A percentile compares a stretch with the other conserved stretches of the same genome.
Conservation (phyloP, 2,329 filamentous ascomycete species). For the Xylaria arbuscula region DNA sequence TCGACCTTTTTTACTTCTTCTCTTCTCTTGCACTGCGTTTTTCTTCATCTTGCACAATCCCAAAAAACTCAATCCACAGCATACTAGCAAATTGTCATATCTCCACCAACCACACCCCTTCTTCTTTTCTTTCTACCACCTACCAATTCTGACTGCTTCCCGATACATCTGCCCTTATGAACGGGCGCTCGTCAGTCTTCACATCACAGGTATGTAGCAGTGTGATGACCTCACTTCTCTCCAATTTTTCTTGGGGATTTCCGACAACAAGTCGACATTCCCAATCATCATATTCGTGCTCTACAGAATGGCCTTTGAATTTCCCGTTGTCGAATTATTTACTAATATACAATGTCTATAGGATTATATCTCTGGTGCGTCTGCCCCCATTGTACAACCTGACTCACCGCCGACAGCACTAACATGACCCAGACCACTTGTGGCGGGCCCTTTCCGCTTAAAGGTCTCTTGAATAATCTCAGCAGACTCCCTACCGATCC, state of each 20-base stretch:
- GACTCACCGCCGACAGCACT: slow-evolving; percentile 58
- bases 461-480: slow-evolving; percentile 52
- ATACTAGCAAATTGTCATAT: slow-evolving; percentile 29
- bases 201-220: slow-evolving; percentile 79
- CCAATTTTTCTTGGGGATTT: slow-evolving; percentile 16
- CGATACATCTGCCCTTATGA: slow-evolving; percentile 54
- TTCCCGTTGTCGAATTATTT: too few species aligned
- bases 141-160: slow-evolving; percentile 41
- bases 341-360: slow-evolving; percentile 48
- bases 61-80: slow-evolving; percentile 19
- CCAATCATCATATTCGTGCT: not conserved
- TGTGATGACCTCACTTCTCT: slow-evolving; percentile 43
- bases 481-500: slow-evolving; percentile 37
- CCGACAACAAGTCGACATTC: not conserved
- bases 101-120: slow-evolving; percentile 25
- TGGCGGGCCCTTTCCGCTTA: slow-evolving; percentile 64
- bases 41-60: slow-evolving; percentile 7
- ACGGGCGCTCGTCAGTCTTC: slow-evolving; percentile 84
- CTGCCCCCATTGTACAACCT: slow-evolving; percentile 43
- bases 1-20: slow-evolving; percentile 13
- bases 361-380: slow-evolving; percentile 82
- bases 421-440: slow-evolving; percentile 60
- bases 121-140: slow-evolving; percentile 27
- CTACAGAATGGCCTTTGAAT: too few species aligned
- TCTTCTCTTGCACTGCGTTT: slow-evolving; percentile 31